Percentiles rank a stretch among this genome's conserved stretches.
Evolutionary conservation across 768 basidiomycete genomes (phyloP).

Genomic region (Coprinopsis cinerea): DNA sequence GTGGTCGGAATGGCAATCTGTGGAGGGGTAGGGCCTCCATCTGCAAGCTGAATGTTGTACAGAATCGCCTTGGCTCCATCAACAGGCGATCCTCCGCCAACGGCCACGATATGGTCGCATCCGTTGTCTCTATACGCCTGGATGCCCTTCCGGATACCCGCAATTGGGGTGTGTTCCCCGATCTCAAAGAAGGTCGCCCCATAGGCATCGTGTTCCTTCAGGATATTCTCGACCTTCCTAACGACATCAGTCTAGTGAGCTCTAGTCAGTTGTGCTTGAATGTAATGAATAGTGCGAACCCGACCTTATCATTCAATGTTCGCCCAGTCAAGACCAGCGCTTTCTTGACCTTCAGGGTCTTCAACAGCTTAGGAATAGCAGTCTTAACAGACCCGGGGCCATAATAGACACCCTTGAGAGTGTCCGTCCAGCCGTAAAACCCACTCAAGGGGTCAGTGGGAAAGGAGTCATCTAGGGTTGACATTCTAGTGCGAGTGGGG

Average conservation of each 20-base stretch:
- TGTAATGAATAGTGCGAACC: slow-evolving; percentile 8
- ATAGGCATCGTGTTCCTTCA: slow-evolving; percentile 53
- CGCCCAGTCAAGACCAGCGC: slow-evolving; percentile 70
- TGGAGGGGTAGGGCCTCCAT: slow-evolving; percentile 42
- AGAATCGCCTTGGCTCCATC: slow-evolving; percentile 74
- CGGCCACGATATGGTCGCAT: slow-evolving; percentile 64
- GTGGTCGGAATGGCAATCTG: slow-evolving; percentile 84
- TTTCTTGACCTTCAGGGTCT: slow-evolving; percentile 49
- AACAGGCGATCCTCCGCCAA: slow-evolving; percentile 79
- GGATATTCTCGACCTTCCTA: slow-evolving; percentile 45
- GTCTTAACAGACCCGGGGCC: slow-evolving; percentile 62
- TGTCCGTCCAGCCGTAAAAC: slow-evolving; percentile 62
- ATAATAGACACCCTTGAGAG: slow-evolving; percentile 63
- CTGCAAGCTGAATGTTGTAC: slow-evolving; percentile 53
- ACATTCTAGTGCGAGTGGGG: too few species aligned
- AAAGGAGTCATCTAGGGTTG: slow-evolving; percentile 20
- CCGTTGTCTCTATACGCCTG: slow-evolving; percentile 46
- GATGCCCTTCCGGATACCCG: slow-evolving; percentile 54
- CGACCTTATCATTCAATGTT: slow-evolving; percentile 59
- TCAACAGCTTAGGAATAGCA: slow-evolving; percentile 58
- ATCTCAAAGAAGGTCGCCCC: slow-evolving; percentile 69
- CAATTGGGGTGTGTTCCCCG: slow-evolving; percentile 66
- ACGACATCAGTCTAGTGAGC: slow-evolving; percentile 54
- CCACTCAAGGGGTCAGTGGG: slow-evolving; percentile 35
- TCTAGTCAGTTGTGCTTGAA: neutral